Evolutionary conservation across 768 basidiomycete species (phyloP).

Genomic region (Mycena filopes): DNA sequence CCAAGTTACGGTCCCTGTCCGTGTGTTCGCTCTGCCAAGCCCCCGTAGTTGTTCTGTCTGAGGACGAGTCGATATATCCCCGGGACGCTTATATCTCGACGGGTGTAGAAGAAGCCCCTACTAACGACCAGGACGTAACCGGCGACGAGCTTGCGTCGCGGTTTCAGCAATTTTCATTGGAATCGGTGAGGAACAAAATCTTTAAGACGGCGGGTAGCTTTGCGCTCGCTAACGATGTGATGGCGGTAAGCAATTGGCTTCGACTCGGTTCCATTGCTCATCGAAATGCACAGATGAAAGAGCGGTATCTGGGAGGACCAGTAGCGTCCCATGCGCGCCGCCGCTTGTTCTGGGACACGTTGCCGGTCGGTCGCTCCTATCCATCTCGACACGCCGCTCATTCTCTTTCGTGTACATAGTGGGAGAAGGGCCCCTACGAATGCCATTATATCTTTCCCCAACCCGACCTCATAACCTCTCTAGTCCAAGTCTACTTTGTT

Average conservation of each 20-base stretch:
- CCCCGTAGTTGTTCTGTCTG: background rate
- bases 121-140: background rate
- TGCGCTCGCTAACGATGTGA: slow-evolving; percentile 17
- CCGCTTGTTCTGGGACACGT: slow-evolving; percentile 3
- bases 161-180: slow-evolving; percentile 5
- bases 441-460: slow-evolving; percentile 43
- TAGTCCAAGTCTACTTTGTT: slow-evolving; percentile 62
- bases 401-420: slow-evolving; percentile 16
- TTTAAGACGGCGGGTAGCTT: slow-evolving; percentile 19
- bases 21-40: too few relatives aligned
- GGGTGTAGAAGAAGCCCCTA: background rate
- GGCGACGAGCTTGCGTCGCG: slow-evolving; percentile 18
- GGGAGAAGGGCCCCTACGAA: slow-evolving; percentile 24
- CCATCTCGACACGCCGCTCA: background rate
- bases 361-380: slow-evolving; percentile 9
- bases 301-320: slow-evolving; percentile 1
- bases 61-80: background rate
- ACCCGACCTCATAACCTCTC: slow-evolving; percentile 46
- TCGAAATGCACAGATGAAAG: slow-evolving; percentile 15
- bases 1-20: slow-evolving; percentile 40
- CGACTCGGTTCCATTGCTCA: background rate
- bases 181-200: background rate
- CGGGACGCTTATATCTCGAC: background rate
- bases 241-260: slow-evolving; percentile 11
- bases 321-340: background rate